Base-by-base conservation (phyloP, 176 grass and related monocot species). In the Phoenix roebelenii region DNA sequence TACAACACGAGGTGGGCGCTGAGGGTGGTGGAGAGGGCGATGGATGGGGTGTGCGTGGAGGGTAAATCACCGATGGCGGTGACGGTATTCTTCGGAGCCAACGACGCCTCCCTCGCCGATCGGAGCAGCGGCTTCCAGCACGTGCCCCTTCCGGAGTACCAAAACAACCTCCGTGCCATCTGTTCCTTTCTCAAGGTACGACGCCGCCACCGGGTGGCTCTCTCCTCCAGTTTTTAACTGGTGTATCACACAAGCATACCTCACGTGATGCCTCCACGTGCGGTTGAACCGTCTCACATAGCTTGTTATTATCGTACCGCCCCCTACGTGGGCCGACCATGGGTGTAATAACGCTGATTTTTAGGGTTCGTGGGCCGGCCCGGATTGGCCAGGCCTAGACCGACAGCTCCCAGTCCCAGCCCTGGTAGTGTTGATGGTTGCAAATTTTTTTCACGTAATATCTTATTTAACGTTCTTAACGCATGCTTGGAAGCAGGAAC, bases 1-100 rank as follows among this genome's bases (percentile, higher is more conserved):
- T 97, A 91, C 76, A 97, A 97, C 80, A 91, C 92, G 54, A 64
- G 87, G 17, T 97, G 92, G 92, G 87, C 69, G 58, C 80, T 82
- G 54, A 71, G 72, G 77, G 76, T 87, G 64, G 64, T 83, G 66
- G 44, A 59, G 23, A 75, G 79, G 25, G 77, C 75, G 19, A 82
- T 88, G 78, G 78, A 76, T n/a, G 84, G 76, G 57, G 59, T 77
- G 15, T 52, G 69, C 74, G 66, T 19, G 22, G 64, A 24, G 10
- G 53, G 6, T 1, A 51, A 26, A 2, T 55, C 79, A 9, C 92
- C 92, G 54, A 83, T 76, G 15, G 92, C 76, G 14, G 63, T 83
- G 26, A 82, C 78, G 51, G 69, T 97, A 19, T 97, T 97, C 68
- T 97, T 97, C 69, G 87, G 87, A 32, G 81, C 87, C 69, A 97